A percentile compares a stretch with the other conserved stretches of the same genome.
phyloP scores from a whole-genome alignment of 495 filamentous ascomycete species.

The Jackrogersella minutella region DNA sequence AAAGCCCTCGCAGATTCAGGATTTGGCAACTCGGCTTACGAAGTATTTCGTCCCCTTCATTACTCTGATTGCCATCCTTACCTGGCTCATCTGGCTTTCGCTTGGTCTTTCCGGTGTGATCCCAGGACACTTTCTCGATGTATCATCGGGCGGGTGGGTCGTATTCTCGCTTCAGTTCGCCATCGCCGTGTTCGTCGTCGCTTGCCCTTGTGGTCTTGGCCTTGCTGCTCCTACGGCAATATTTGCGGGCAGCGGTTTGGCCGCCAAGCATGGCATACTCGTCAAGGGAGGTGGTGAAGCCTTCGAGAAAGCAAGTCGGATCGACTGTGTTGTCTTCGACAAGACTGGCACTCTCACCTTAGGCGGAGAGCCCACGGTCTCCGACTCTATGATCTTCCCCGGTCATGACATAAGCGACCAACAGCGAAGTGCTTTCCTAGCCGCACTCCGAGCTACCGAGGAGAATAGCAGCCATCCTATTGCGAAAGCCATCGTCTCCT shows the following conservation, averaged over 20 bases:
- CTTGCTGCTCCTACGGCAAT: constrained; percentile 93
- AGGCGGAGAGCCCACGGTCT: constrained; percentile 81
- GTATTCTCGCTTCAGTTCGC: constrained; percentile 91
- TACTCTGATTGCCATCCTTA: constrained; percentile 79
- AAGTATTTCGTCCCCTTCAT: constrained; percentile 90
- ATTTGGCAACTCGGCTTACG: constrained; percentile 83
- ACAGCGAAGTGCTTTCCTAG: constrained; percentile 42
- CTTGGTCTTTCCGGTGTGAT: constrained; percentile 75
- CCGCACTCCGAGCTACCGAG: constrained; percentile 72
- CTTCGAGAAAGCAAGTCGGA: constrained; percentile 88
- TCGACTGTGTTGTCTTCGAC: constrained; percentile 92
- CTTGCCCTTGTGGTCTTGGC: constrained; percentile 92
- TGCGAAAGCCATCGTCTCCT: constrained; percentile 78
- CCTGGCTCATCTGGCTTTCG: constrained; percentile 83
- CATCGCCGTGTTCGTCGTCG: constrained; percentile 93
- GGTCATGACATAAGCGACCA: constrained; percentile 44
- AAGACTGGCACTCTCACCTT: constrained; percentile 94
- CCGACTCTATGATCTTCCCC: constrained; percentile 69
- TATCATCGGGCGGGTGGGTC: constrained; percentile 77
- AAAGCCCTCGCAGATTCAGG: constrained; percentile 84
- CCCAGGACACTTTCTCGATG: constrained; percentile 70
- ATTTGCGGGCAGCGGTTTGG: constrained; percentile 88
- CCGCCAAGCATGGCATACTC: constrained; percentile 86
- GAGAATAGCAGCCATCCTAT: constrained; percentile 88
- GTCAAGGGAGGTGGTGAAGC: constrained; percentile 97